These are phyloP conservation scores for Cupressus sempervirens DNA, from an alignment of 75 land plant genomes.

Conservation along the genomic window DNA sequence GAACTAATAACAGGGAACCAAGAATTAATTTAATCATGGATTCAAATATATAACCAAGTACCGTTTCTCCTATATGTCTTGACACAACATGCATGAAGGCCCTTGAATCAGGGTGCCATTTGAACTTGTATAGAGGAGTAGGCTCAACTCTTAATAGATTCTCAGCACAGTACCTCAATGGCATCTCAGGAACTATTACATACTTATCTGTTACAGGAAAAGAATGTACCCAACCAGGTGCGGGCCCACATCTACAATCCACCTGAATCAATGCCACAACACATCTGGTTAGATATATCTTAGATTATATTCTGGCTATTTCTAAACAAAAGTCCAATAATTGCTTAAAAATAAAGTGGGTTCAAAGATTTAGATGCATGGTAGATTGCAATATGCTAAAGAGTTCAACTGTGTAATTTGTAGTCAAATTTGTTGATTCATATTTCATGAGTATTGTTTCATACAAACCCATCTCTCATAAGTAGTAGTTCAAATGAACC, in stretches of 20 bases:
- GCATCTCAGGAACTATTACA: conserved; percentile 78
- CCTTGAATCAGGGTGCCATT: conserved; percentile 66
- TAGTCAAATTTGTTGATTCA: no score
- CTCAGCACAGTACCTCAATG: conserved; percentile 57
- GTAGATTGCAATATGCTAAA: no score
- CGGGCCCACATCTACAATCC: conserved; percentile 58
- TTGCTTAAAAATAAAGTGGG: neutral
- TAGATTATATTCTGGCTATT: no score
- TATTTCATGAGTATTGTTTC: no score
- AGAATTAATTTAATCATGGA: neutral
- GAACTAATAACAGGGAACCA: neutral
- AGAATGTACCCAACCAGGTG: conserved; percentile 91
- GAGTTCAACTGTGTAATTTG: no score
- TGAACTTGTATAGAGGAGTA: conserved; percentile 70
- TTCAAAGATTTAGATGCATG: no score
- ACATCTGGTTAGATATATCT: neutral
- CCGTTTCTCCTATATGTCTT: conserved; percentile 54
- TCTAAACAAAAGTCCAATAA: no score
- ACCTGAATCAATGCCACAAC: conserved; percentile 21
- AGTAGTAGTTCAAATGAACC: no score
- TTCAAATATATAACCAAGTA: conserved; percentile 19
- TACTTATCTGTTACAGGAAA: conserved; percentile 76
- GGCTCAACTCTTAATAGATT: conserved; percentile 73
- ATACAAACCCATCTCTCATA: no score
- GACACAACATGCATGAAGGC: conserved; percentile 75